Evolutionary conservation across 768 basidiomycete genomes (phyloP), one percentile per base, ranked within the genome.

Genomic region (Crucibulum laeve): DNA sequence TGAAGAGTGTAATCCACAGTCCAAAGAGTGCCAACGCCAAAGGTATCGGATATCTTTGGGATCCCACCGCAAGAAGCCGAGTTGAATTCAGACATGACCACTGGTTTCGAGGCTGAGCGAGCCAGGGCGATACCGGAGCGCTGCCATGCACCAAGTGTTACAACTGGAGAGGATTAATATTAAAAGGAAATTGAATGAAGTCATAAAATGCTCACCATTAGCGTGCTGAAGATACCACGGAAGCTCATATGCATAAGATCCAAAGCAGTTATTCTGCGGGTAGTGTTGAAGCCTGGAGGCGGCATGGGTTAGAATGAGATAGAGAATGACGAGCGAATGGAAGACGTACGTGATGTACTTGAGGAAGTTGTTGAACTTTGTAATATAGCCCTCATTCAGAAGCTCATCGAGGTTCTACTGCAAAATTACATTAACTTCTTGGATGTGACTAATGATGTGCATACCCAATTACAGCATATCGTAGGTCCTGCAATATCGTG

Each of bases 71-170:
- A 78, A 6, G 74, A 71, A 3, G 70, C 73, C 4, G 68, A 69
- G 56, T 77, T 79, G 51, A 77, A 78, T 53, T 79, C 77, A 26
- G 70, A 71, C 70, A 76, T 74, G 45, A 77, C 53, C 43, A 64
- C 56, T 45, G 64, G 68, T 38, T 52, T 55, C 41, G 43, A 53
- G 4, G 48, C 48, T n/a, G 61, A 54, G n/a, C 59, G 57, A 7
- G 60, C 59, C 34, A 59, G 53, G 21, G 58, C 49, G 18, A 79
- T 63, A 15, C 69, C 77, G n/a, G 62, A 53, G 33, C 56, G 45
- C 46, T 78, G 70, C 76, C 76, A 79, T n/a, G 62, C 30, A 1
- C 71, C 67, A 30, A 74, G 62, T 1, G 39, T 45, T 10, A 73
- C 68, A 15, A 67, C 72, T 73, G 40, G 18, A 38, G 25, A 4